Conservation (phyloP, 371 early-diverging fungal genomes). For the Polyrhizophydium stewartii region DNA sequence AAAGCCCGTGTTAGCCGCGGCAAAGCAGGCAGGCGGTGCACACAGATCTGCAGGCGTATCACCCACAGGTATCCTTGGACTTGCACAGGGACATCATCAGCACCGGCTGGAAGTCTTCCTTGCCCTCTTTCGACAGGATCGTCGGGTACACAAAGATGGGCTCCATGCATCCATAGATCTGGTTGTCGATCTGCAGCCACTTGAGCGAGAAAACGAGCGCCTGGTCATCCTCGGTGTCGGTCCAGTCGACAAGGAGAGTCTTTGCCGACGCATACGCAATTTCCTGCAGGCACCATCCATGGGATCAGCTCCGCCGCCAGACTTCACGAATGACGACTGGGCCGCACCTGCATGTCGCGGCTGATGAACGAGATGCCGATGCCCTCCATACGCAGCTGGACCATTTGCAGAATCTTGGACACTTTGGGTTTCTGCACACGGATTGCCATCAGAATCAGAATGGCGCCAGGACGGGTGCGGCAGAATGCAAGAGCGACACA, state of each 20-base stretch:
- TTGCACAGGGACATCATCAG: conserved; percentile 46
- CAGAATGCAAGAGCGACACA: too few relatives aligned
- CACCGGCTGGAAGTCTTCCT: conserved; percentile 59
- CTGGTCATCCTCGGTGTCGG: conserved; percentile 72
- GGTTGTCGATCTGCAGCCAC: conserved; percentile 96
- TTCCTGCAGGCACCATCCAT: conserved; percentile 49
- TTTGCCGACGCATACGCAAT: conserved; percentile 76
- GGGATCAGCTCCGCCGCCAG: neutral
- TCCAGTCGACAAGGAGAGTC: conserved; percentile 66
- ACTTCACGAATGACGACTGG: neutral
- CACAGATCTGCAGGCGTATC: too few relatives aligned
- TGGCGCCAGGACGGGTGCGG: too few relatives aligned
- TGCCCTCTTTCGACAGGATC: conserved; percentile 60
- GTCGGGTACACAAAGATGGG: conserved; percentile 93
- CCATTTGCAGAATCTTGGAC: conserved; percentile 52
- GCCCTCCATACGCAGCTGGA: conserved; percentile 74
- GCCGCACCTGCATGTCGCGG: conserved; percentile 13
- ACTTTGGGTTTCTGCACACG: conserved; percentile 26
- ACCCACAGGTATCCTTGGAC: conserved; percentile 72
- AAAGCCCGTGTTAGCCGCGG: too few relatives aligned
- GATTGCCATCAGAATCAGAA: neutral
- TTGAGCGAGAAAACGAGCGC: conserved; percentile 69
- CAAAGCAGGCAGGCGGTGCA: too few relatives aligned
- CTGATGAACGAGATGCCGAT: conserved; percentile 88
- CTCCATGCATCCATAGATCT: conserved; percentile 72